Conservation (phyloP, 257 asterid species). For the Salvia miltiorrhiza region DNA sequence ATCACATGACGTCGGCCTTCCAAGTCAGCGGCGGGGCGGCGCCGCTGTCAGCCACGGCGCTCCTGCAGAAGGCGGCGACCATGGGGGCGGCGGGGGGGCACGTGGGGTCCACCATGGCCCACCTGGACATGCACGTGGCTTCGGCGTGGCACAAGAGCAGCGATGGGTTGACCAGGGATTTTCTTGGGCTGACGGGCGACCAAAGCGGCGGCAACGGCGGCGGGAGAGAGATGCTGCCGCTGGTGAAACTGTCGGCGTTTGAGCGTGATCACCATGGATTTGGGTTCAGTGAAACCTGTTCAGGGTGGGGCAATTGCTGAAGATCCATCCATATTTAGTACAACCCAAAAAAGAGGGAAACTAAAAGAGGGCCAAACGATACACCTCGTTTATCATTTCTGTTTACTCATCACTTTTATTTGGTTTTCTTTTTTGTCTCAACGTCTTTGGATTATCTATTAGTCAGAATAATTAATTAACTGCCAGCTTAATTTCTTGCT, state of each 20-base stretch:
- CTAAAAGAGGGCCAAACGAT: not conserved
- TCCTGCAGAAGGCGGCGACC: slow-evolving; percentile 68
- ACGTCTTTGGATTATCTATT: not conserved
- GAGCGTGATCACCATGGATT: slow-evolving; percentile 45
- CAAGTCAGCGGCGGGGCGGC: slow-evolving; percentile 7
- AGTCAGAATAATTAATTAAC: not conserved
- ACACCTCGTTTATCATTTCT: not conserved
- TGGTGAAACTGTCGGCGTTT: slow-evolving; percentile 41
- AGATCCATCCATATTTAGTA: not conserved
- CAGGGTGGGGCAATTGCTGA: slow-evolving; percentile 63
- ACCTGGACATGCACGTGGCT: slow-evolving; percentile 46
- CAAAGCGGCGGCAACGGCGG: slow-evolving; percentile 25
- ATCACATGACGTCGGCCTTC: slow-evolving; percentile 27
- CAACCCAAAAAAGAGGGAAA: not conserved
- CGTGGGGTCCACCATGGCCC: slow-evolving; percentile 62
- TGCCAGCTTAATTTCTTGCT: not conserved
- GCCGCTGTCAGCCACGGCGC: slow-evolving; percentile 66
- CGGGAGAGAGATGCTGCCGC: slow-evolving; percentile 31
- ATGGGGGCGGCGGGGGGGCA: slow-evolving; percentile 43
- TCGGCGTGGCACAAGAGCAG: slow-evolving; percentile 52
- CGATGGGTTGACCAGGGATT: slow-evolving; percentile 69
- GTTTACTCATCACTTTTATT: not conserved
- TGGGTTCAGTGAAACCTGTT: slow-evolving; percentile 44
- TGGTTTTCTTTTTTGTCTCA: not conserved
- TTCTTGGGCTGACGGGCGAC: slow-evolving; percentile 64